Conservation (phyloP, 139 green algal genomes). For the Chlorella ohadii region DNA sequence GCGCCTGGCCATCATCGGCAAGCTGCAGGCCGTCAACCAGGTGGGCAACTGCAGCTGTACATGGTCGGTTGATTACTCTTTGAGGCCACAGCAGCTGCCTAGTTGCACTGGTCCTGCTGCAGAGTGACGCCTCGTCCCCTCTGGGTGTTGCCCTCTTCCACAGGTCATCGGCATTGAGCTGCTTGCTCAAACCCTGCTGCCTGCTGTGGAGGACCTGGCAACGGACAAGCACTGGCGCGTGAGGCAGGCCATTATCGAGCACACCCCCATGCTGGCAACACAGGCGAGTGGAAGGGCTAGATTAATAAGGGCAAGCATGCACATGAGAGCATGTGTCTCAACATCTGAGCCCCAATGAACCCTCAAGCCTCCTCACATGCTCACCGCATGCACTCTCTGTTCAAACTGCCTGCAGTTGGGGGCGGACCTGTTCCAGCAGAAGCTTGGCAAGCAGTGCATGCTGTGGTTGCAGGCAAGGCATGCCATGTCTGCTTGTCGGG, state of each 20-base stretch:
- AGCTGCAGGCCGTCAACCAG: conserved; percentile 93
- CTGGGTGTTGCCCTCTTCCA: neutral
- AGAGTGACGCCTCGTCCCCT: neutral
- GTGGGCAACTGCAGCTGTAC: conserved; percentile 51
- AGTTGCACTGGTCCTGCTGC: neutral
- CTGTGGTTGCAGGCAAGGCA: conserved; percentile 84
- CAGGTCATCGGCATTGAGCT: conserved; percentile 96
- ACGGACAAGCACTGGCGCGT: conserved; percentile 98
- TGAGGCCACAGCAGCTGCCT: neutral
- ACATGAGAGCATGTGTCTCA: too few species aligned
- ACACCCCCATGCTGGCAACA: conserved; percentile 96
- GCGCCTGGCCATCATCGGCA: conserved; percentile 98
- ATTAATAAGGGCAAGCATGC: too few species aligned
- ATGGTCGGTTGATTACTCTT: too few species aligned
- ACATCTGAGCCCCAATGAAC: too few species aligned
- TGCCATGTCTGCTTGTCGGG: neutral
- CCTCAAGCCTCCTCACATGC: too few species aligned
- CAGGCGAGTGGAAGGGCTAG: too few species aligned
- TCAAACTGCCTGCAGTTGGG: conserved; percentile 53
- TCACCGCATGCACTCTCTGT: too few species aligned
- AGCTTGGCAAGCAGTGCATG: conserved; percentile 96
- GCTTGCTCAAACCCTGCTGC: conserved; percentile 90
- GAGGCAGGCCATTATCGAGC: conserved; percentile 97
- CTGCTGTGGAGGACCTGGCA: conserved; percentile 96
- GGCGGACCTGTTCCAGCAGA: conserved; percentile 74